These are phyloP conservation scores for Verticillium tricorpus DNA, from an alignment of 2,329 filamentous ascomycete genomes.

Conservation along the genomic window DNA sequence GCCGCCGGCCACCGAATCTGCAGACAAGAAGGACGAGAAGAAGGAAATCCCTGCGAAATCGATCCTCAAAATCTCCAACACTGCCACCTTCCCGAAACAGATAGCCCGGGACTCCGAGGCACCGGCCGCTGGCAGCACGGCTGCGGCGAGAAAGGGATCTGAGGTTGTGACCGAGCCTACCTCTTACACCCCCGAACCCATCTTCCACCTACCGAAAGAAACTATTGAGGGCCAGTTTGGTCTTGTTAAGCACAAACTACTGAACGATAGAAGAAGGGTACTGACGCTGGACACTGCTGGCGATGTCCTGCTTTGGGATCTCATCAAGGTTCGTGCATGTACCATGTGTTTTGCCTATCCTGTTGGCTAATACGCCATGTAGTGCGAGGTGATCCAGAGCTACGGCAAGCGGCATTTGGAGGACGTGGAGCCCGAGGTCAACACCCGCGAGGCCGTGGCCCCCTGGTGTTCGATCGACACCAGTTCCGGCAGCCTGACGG, in stretches of 20 bases:
- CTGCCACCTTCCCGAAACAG: conserved; percentile 66
- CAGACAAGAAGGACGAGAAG: conserved; percentile 57
- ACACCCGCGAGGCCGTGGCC: conserved; percentile 82
- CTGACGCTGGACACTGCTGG: conserved; percentile 92
- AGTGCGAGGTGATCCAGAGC: conserved; percentile 84
- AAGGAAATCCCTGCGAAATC: conserved; percentile 73
- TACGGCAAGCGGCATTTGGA: conserved; percentile 94
- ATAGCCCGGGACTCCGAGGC: conserved; percentile 50
- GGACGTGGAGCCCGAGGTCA: conserved; percentile 81
- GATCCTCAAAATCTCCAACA: conserved; percentile 78
- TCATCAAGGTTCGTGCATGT: conserved; percentile 62
- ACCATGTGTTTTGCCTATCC: conserved; percentile 10
- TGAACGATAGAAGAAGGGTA: conserved; percentile 86
- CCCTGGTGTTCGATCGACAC: conserved; percentile 97
- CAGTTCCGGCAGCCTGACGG: conserved; percentile 84
- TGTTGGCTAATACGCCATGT: background rate
- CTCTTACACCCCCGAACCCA: conserved; percentile 39
- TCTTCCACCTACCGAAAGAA: conserved; percentile 66
- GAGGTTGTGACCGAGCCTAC: conserved; percentile 44
- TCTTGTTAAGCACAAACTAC: conserved; percentile 83
- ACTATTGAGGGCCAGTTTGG: conserved; percentile 95
- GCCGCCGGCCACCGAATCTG: conserved; percentile 14
- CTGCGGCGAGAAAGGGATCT: conserved; percentile 39
- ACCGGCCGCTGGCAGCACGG: conserved; percentile 27
- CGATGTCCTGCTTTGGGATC: conserved; percentile 92